Percentiles rank a stretch among this genome's conserved stretches.
Conservation (phyloP, 768 basidiomycete species). For the Psilocybe cyanescens region DNA sequence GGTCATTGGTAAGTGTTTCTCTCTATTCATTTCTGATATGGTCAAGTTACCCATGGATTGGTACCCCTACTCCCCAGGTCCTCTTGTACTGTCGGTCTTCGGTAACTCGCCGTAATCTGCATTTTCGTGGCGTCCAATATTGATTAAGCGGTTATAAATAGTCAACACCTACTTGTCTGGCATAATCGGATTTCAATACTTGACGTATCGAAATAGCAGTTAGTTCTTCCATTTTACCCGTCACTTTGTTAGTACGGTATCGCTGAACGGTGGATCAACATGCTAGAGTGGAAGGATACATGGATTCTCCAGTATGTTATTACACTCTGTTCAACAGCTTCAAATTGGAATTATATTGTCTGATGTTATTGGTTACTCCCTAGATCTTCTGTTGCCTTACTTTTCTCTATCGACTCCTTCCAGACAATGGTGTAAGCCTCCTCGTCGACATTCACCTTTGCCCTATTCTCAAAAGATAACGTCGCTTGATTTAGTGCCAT, state of each 20-base stretch:
- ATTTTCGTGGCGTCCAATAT: neutral
- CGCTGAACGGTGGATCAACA: neutral
- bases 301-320: conserved; percentile 8
- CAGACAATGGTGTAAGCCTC: conserved; percentile 30
- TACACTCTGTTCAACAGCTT: neutral
- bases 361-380: neutral
- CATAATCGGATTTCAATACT: conserved; percentile 31
- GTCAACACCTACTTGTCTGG: conserved; percentile 32
- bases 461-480: neutral
- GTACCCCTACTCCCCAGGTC: conserved; percentile 5
- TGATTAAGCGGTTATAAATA: conserved; percentile 4
- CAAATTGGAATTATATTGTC: neutral
- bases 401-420: neutral
- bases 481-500: conserved; percentile 19
- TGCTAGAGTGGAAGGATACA: conserved; percentile 31
- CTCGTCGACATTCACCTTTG: conserved; percentile 11
- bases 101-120: conserved; percentile 14
- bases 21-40: neutral
- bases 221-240: conserved; percentile 19
- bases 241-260: neutral
- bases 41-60: neutral
- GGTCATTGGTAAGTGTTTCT: conserved; percentile 9
- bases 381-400: neutral
- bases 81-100: conserved; percentile 27
- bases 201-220: conserved; percentile 37